Evolutionary conservation across 768 basidiomycete species (phyloP), one percentile per base, ranked within the genome.

Genomic region (Boletus rufocinnamomeus): DNA sequence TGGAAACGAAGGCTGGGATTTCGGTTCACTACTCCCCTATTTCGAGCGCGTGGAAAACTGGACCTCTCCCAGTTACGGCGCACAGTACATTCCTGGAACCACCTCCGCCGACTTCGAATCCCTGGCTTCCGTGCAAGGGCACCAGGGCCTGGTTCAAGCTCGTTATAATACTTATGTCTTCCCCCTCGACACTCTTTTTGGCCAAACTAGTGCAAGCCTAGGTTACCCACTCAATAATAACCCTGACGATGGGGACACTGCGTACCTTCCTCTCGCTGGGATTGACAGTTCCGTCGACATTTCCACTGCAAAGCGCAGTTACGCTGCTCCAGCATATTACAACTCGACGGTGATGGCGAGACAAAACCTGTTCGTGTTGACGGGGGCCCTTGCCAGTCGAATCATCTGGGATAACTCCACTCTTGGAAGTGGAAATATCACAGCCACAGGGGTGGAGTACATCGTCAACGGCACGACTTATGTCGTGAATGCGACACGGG

Each of bases 11-110:
- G 40, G 38, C 8, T 52, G 40, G 37, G 38, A 50, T 50, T 50
- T 50, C 34, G 21, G 23, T 35, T 37, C 49, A 37, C 10, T 50
- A 2, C 34, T 50, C 34, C 49, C 49, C 49, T 50, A 50, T 35
- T 50, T 50, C 49, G 17, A 50, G 23, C 34, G 49, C 23, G 34
- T 25, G 23, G 50, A 48, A 54, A 56, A 28, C 43, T 40, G 56
- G 45, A 53, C 43, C 9, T 53, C 41, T 37, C 49, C 49, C 11
- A 35, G 16, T 50, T 1, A 50, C 34, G 11, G 17, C 23, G 49
- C 49, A 19, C 8, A 34, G 34, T 50, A 21, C 34, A 23, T 25
- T 19, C 49, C 34, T 37, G 49, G 21, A 19, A 37, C 34, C 10
- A 50, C 50, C 3, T 2, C 34, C 6, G 35, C 50, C 10, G 50